Base-by-base conservation (phyloP, 176 grass and related monocot species). In the Avena sativa region DNA sequence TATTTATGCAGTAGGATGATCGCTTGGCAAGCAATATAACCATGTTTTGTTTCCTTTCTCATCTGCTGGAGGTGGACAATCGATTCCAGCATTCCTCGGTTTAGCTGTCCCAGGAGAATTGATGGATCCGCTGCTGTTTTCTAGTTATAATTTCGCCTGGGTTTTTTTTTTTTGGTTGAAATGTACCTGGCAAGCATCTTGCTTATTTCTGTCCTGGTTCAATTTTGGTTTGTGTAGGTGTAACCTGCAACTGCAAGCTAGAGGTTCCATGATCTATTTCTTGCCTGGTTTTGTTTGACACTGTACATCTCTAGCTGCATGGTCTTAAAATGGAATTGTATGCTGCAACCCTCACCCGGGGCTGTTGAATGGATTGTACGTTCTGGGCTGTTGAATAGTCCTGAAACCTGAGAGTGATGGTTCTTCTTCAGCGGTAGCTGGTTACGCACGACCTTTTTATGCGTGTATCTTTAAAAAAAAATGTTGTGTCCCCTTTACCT, bases 1-100 rank as follows among this genome's bases (percentile, higher is more conserved):
- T 75, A 49, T 68, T 81, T 47, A 2, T 65, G 69, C 21, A 48
- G 17, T 36, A 89, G 68, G 34, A 68, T 68, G 59, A 49, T 81
- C 16, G 12, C 66, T 51, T 9, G 25, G 59, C 53, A 75, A 68
- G 19, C 74, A 2, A 75, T 76, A 76, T 67, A 20, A 34, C 11
- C 28, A n/a, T 66, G 23, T 20, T 59, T 58, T 26, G 17, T 59
- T 58, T 53, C 74, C 43, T 44, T 47, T 40, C 60, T 79, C 50
- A 58, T 83, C 32, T 68, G 50, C 12, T 75, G 49, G 36, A 66
- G 51, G 25, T 57, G 34, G 73, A 66, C 49, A 59, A 58, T 8
- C 47, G 56, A 13, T 74, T 79, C 72, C 63, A 19, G 38, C 36
- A 38, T 75, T 75, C 17, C 2, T 66, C n/a, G 16, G 8, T 69